phyloP scores from a whole-genome alignment of 2,329 filamentous ascomycete species.

The Colletotrichum costaricense region DNA sequence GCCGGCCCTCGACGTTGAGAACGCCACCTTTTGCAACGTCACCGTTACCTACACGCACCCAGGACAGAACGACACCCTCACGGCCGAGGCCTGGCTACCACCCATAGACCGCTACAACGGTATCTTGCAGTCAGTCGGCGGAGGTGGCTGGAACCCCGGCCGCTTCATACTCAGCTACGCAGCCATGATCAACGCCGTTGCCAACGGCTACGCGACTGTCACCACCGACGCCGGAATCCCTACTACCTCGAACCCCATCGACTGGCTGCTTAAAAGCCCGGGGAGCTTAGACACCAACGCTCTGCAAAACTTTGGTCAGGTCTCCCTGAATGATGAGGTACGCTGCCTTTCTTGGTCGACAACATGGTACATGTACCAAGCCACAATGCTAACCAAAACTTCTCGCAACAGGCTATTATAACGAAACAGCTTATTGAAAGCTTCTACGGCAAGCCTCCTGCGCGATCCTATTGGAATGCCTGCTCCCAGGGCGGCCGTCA shows the following conservation, averaged over 20 bases:
- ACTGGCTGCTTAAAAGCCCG: constrained; percentile 28
- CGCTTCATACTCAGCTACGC: not conserved
- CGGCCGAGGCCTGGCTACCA: constrained; percentile 41
- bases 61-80: constrained; percentile 38
- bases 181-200: constrained; percentile 36
- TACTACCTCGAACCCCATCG: not conserved
- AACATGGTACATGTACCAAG: no score
- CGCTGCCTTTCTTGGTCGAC: constrained; percentile 40
- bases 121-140: constrained; percentile 43
- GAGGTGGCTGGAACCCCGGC: constrained; percentile 44
- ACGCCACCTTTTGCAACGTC: constrained; percentile 40
- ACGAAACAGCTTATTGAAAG: no score
- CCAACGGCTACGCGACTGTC: constrained; percentile 36
- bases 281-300: constrained; percentile 31
- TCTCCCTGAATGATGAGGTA: constrained; percentile 50
- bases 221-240: constrained; percentile 37
- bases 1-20: not conserved
- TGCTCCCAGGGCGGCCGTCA: constrained; percentile 64
- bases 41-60: constrained; percentile 42
- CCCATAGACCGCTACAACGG: constrained; percentile 44
- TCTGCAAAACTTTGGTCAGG: constrained; percentile 48
- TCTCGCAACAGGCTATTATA: no score
- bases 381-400: no score
- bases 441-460: no score
- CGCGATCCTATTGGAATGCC: constrained; percentile 56